Conservation (phyloP, 169 alveolate species). For the Plasmodium reichenowi region DNA sequence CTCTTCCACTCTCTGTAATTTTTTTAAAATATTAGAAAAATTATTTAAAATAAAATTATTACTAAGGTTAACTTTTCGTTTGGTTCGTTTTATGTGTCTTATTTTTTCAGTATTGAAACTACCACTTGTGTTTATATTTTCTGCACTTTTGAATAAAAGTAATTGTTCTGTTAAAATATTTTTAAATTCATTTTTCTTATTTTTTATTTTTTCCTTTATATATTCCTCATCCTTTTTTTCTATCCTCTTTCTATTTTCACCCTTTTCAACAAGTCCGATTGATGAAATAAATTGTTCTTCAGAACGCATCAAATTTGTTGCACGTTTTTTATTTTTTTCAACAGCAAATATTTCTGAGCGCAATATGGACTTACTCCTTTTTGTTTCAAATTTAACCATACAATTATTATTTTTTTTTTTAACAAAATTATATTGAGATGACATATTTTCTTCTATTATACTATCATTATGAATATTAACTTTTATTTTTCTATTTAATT, state of each 20-base stretch:
- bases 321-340: no score
- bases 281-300: not conserved
- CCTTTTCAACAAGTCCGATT: not conserved
- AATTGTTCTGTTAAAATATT: no score
- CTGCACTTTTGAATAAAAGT: no score
- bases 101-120: slow-evolving; percentile 31
- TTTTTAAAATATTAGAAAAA: slow-evolving; percentile 7
- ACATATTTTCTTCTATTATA: no score
- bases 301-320: no score
- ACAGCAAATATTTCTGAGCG: no score
- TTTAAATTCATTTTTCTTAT: not conserved
- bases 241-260: no score
- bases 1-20: not conserved
- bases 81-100: slow-evolving; percentile 13
- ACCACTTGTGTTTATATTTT: slow-evolving; percentile 6
- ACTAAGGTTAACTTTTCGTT: slow-evolving; percentile 20
- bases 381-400: no score
- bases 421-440: no score
- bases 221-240: not conserved
- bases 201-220: not conserved
- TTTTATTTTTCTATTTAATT: not conserved
- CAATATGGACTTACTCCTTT: no score
- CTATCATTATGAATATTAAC: no score
- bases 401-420: no score
- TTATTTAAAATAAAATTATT: slow-evolving; percentile 6